A percentile compares a stretch with the other conserved stretches of the same genome.
phyloP scores from a whole-genome alignment of 805 yeast genomes.

The Cyberlindnera meyerae region DNA sequence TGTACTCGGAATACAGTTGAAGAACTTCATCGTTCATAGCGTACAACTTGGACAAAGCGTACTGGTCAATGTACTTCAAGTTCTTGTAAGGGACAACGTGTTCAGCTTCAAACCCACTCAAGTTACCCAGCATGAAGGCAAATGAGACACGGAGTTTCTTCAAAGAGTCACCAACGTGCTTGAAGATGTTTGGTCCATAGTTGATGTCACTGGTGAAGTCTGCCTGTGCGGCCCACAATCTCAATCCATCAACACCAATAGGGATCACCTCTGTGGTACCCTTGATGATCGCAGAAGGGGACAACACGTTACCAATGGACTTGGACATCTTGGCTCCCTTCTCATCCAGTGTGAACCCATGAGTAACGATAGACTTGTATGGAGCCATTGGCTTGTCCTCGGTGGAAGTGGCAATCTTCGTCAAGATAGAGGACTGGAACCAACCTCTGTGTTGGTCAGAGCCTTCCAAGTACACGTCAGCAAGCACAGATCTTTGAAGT shows the following conservation, averaged over 20 bases:
- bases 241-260: conserved; percentile 84
- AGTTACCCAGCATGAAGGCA: conserved; percentile 75
- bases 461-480: conserved; percentile 92
- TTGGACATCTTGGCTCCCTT: conserved; percentile 91
- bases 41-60: conserved; percentile 51
- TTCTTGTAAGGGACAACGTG: conserved; percentile 35
- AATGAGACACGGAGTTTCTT: conserved; percentile 81
- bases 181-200: conserved; percentile 65
- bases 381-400: conserved; percentile 45
- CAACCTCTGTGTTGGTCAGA: conserved; percentile 99
- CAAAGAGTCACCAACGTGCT: conserved; percentile 72
- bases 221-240: conserved; percentile 87
- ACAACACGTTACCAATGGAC: conserved; percentile 76
- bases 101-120: conserved; percentile 38
- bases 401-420: conserved; percentile 51
- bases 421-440: conserved; percentile 92
- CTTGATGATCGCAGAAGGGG: conserved; percentile 61
- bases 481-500: conserved; percentile 39
- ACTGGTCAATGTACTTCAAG: conserved; percentile 52
- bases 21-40: conserved; percentile 39
- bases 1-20: conserved; percentile 47
- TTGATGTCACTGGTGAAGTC: conserved; percentile 80
- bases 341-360: conserved; percentile 88
- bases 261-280: conserved; percentile 54
- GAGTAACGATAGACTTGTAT: conserved; percentile 73